Evolutionary conservation across 331 rosid genomes (phyloP), one percentile per base, ranked within the genome.

Genomic region (Arachis monticola): DNA sequence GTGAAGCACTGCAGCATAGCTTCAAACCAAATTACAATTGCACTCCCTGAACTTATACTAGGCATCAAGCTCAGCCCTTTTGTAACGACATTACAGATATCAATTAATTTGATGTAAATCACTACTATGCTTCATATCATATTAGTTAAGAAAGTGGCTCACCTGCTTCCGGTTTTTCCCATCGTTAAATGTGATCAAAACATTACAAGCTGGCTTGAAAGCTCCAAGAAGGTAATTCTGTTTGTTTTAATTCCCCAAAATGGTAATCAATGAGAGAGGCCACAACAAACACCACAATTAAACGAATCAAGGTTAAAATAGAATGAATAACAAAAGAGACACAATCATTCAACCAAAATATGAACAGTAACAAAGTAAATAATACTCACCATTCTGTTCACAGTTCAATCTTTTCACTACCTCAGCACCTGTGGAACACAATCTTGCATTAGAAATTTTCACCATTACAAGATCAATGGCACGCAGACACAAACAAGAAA

Each of bases 91-190:
- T 42, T 64, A 61, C 44, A n/a, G 45, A 76, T 70, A 30, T 13
- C 56, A 81, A 45, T 65, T 48, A 79, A 53, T n/a, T 42, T n/a
- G 13, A 74, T 42, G n/a, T 17, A 58, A 14, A 74, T 40, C 14
- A 11, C 11, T 67, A 44, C n/a, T 80, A 32, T 12, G 10, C 17
- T 51, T 51, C 64, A 51, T 48, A 45, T 42, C 11, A 42, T 27
- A 61, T 30, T 38, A 50, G 41, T 13, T 0, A n/a, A 4, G 2
- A 48, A 67, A 50, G 47, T 1, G 59, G 12, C 79, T 64, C 75
- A 91, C 98, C 98, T 93, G 98, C 85, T 91, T 93, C 0, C 97
- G 92, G 61, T 79, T 93, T 80, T 93, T 93, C 8, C 91, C 97
- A 83, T 93, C 98, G 5, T 81, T 40, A 68, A 93, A 87, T 40